Evolutionary conservation across 805 yeast genomes (phyloP), one percentile per base, ranked within the genome.

Genomic region (Saccharomycopsis fodiens): DNA sequence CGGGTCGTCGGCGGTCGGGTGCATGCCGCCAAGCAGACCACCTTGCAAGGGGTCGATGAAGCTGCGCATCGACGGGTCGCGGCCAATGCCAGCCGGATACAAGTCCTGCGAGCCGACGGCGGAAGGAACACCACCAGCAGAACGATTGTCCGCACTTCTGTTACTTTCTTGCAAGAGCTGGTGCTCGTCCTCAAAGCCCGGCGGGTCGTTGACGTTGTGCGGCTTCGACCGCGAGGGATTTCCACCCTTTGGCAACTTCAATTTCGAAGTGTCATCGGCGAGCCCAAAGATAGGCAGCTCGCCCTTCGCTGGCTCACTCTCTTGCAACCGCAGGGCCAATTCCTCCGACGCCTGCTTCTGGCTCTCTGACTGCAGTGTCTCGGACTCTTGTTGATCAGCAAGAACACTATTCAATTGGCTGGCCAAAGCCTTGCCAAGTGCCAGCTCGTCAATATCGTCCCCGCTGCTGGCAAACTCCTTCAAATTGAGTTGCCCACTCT

Each of bases 121-220:
- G 3, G 23, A 15, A 7, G 44, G 45, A n/a, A n/a, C n/a, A n/a
- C n/a, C n/a, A n/a, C n/a, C n/a, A n/a, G n/a, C n/a, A n/a, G n/a
- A 19, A 27, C 42, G 17, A 39, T 15, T 16, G 20, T 22, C 29
- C 20, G 5, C 23, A 8, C 25, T 7, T 3, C 23, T 3, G 17
- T 22, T 30, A 20, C 30, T 32, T 23, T 48, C 21, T 12, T 51
- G 53, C n/a, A 50, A 55, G n/a, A 58, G 44, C 31, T 62, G 57
- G 41, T 60, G 60, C 35, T 63, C 66, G 49, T 63, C 67, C 23
- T 61, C 65, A 46, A 61, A 62, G 1, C 57, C 55, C 3, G 66
- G 66, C 54, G 62, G 59, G 42, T 57, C 65, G 35, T 54, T 45
- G 2, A 75, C 70, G 59, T 40, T 63, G 66, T 48, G 64, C 61